Percentiles rank a stretch among this genome's conserved stretches.
These are phyloP conservation scores for Tuber umbilicatum DNA, from an alignment of 495 filamentous ascomycete genomes.

Conservation along the genomic window DNA sequence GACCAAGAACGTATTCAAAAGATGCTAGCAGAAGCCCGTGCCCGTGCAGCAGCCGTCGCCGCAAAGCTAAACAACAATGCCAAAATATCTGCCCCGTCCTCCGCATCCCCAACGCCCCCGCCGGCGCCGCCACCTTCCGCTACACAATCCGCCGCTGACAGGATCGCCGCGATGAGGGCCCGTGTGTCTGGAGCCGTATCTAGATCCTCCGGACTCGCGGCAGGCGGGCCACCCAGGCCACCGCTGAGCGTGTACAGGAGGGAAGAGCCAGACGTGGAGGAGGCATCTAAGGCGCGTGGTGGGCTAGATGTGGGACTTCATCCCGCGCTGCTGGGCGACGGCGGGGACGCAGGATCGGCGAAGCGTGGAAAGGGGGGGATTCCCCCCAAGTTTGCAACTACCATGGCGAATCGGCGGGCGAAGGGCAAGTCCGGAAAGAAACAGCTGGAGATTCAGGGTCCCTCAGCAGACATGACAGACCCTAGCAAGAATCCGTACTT, in stretches of 20 bases:
- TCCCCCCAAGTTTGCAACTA: conserved; percentile 55
- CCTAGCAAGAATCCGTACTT: conserved; percentile 77
- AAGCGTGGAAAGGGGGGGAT: conserved; percentile 49
- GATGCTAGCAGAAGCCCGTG: conserved; percentile 58
- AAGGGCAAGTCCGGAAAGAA: conserved; percentile 50
- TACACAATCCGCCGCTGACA: conserved; percentile 50
- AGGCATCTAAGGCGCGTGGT: conserved; percentile 51
- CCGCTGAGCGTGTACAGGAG: conserved; percentile 23
- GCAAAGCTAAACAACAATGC: conserved; percentile 49
- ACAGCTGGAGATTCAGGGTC: conserved; percentile 62
- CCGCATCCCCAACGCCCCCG: conserved; percentile 44
- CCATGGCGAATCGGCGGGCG: conserved; percentile 53
- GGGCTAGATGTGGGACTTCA: conserved; percentile 87
- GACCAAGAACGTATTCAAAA: conserved; percentile 54
- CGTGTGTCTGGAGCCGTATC: conserved; percentile 69
- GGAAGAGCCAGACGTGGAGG: conserved; percentile 37
- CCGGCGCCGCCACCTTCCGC: conserved; percentile 29
- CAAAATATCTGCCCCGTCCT: conserved; percentile 41
- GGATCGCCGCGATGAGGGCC: conserved; percentile 68
- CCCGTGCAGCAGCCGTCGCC: conserved; percentile 56
- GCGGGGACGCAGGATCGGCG: conserved; percentile 56
- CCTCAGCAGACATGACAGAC: conserved; percentile 55
- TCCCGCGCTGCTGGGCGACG: conserved; percentile 73
- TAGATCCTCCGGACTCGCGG: conserved; percentile 48
- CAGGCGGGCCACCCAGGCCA: conserved; percentile 37